Percentiles rank a stretch among this genome's conserved stretches.
These are phyloP conservation scores for Withania somnifera DNA, from an alignment of 305 asterid genomes.

Conservation along the genomic window DNA sequence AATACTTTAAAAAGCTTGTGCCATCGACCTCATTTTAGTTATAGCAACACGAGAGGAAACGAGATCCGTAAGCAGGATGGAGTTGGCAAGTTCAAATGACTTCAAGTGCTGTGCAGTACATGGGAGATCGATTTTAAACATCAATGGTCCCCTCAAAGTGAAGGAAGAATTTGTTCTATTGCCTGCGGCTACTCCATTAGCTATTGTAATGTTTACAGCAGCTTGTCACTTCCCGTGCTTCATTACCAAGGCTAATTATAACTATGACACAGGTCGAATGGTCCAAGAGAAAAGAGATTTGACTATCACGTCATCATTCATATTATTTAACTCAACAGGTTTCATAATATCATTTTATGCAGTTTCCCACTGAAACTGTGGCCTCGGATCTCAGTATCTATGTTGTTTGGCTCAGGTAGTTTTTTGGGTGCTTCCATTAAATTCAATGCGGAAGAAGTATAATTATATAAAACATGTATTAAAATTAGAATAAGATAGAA, in stretches of 20 bases:
- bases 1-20: neutral
- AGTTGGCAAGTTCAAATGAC: neutral
- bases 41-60: no score
- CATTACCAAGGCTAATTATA: neutral
- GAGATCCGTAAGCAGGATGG: no score
- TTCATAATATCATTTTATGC: neutral
- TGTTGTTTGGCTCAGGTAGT: no score
- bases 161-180: neutral
- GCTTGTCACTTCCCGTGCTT: neutral
- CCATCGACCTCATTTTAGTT: neutral
- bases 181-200: neutral
- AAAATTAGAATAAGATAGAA: no score
- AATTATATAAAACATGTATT: no score
- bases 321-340: neutral
- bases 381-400: neutral
- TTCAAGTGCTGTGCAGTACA: neutral
- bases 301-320: neutral
- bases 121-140: neutral
- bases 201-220: neutral
- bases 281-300: neutral
- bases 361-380: neutral
- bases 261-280: neutral
- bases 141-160: neutral
- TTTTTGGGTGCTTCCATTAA: no score
- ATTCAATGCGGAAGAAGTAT: no score